phyloP scores from a whole-genome alignment of 768 basidiomycete species.

The Suillus weaverae region DNA sequence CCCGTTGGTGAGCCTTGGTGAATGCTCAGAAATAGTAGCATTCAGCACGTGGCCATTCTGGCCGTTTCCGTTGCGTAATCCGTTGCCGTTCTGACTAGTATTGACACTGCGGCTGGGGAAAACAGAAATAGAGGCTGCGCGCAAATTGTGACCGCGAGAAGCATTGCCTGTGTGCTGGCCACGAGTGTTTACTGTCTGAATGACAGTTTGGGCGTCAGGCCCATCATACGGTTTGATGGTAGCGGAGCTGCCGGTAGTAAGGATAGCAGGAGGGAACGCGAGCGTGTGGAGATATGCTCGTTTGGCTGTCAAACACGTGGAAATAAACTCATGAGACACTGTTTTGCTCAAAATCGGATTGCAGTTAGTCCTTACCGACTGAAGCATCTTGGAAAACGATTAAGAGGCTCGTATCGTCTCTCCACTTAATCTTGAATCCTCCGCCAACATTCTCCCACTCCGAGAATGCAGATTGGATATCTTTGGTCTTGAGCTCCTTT shows the following conservation, averaged over 20 bases:
- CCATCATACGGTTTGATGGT: conserved; percentile 92
- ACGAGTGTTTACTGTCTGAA: conserved; percentile 79
- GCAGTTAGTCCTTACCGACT: conserved; percentile 63
- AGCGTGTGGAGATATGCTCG: conserved; percentile 91
- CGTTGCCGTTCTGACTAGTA: conserved; percentile 36
- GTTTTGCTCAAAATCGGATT: conserved; percentile 6
- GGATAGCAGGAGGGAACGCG: conserved; percentile 73
- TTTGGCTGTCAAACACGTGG: conserved; percentile 60
- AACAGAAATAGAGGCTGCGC: conserved; percentile 65
- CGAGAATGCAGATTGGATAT: conserved; percentile 87
- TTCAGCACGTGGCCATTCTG: conserved; percentile 40
- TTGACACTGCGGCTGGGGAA: conserved; percentile 54
- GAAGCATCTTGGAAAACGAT: conserved; percentile 92
- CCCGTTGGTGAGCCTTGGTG: conserved; percentile 36
- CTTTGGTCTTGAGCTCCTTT: conserved; percentile 95
- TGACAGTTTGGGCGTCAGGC: conserved; percentile 84
- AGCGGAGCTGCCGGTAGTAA: conserved; percentile 54
- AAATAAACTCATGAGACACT: conserved; percentile 6
- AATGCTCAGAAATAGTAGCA: conserved; percentile 52
- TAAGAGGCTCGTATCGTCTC: conserved; percentile 92
- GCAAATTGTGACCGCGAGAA: conserved; percentile 70
- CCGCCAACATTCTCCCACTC: conserved; percentile 86
- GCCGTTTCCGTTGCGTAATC: conserved; percentile 29
- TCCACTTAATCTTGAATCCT: conserved; percentile 99
- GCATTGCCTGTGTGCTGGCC: conserved; percentile 59